These are phyloP conservation scores for Nymphaea colorata DNA, from an alignment of 164 flowering plant species.

Conservation along the genomic window DNA sequence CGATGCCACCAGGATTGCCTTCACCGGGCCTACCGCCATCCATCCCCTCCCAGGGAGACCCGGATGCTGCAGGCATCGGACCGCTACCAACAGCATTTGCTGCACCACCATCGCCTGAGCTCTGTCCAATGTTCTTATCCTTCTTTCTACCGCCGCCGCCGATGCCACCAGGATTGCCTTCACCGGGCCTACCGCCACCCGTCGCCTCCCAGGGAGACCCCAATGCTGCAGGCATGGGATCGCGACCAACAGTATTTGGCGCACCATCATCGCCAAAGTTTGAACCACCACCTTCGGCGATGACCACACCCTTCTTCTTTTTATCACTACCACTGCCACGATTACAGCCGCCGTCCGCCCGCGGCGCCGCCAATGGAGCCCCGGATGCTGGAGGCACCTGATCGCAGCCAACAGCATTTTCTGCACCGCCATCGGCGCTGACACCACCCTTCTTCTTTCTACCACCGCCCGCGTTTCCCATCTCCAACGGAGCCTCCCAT, in stretches of 20 bases:
- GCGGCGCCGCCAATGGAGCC: no score
- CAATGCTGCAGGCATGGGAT: background rate
- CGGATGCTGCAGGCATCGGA: no score
- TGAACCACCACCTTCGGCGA: no score
- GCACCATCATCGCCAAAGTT: background rate
- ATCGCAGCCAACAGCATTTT: no score
- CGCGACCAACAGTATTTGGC: background rate
- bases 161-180: slow-evolving; percentile 4
- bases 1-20: slow-evolving; percentile 2
- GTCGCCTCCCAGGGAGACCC: background rate
- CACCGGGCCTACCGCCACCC: slow-evolving; percentile 1
- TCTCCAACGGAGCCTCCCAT: background rate
- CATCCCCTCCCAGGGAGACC: no score
- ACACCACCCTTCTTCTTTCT: slow-evolving; percentile 17
- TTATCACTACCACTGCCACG: background rate
- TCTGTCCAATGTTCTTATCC: slow-evolving; percentile 17
- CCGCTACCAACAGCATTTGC: no score
- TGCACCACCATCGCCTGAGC: no score
- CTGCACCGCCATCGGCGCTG: background rate
- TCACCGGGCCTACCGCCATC: slow-evolving; percentile 2
- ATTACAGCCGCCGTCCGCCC: no score
- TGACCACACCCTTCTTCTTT: background rate
- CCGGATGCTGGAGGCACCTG: no score
- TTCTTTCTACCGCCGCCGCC: slow-evolving; percentile 22
- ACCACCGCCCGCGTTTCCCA: slow-evolving; percentile 9